Evolutionary conservation across 192 early-diverging fungal species (phyloP).

Genomic region (Funneliformis mosseae): DNA sequence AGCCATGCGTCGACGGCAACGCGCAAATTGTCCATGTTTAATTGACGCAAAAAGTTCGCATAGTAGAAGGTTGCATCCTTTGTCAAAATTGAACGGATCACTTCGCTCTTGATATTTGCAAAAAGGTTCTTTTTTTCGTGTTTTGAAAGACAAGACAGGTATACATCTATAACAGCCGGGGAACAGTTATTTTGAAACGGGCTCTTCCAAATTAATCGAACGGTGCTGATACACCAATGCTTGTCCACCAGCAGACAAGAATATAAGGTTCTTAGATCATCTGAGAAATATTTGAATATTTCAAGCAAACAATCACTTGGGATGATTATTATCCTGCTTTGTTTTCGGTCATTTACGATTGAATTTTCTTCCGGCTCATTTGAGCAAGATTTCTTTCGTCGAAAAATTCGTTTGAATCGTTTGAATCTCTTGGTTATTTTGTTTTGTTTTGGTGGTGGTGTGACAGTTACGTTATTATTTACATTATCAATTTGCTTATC

Average conservation of each 20-base stretch:
- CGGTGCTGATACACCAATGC: neutral
- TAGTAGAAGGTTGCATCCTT: neutral
- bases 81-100: neutral
- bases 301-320: neutral
- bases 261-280: neutral
- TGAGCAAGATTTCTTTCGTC: no score
- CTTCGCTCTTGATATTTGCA: neutral
- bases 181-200: neutral
- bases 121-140: neutral
- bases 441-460: no score
- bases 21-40: neutral
- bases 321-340: neutral
- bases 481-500: no score
- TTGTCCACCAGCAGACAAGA: neutral
- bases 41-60: neutral
- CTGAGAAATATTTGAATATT: neutral
- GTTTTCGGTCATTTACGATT: neutral
- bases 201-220: neutral
- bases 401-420: no score
- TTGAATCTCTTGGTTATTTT: no score
- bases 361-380: neutral
- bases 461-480: no score
- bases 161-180: neutral
- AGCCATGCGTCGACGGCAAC: neutral
- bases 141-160: neutral